Base-by-base conservation (phyloP, 768 basidiomycete genomes). In the Amanita pseudoporphyria region DNA sequence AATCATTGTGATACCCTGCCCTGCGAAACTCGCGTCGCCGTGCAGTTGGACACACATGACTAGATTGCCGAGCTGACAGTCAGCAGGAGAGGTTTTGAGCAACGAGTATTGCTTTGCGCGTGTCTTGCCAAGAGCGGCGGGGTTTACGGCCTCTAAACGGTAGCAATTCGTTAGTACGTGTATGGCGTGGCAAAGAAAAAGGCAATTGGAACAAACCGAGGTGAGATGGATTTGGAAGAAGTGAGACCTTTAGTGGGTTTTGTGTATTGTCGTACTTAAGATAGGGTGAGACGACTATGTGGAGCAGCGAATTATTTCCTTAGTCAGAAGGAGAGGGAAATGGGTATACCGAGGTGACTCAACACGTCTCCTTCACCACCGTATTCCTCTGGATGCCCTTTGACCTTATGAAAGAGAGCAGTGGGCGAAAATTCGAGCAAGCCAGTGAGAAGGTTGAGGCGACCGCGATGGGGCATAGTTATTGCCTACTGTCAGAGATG, bases 41-140 rank as follows among this genome's bases (percentile, higher is more conserved):
- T 95, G 93, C 41, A 96, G 64, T 58, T 93, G 89, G 0, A 95
- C 83, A 54, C 85, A 91, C 79, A 95, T 83, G 2, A 84, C 93
- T 57, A 73, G 77, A 61, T 83, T 81, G 1, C 87, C 77, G 2
- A 79, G 62, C 49, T 71, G 64, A 54, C 77, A 79, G 44, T 76
- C 71, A 2, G 65, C 66, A 4, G 77, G 74, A 14, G 73, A 83
- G 6, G 70, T 76, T 64, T 79, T 86, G 38, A 94, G 70, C 1
- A 95, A 71, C 0, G 86, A 74, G 56, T 83, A 90, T 60, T 96
- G 92, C 60, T 95, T 92, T 1, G 89, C 90, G 13, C 93, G 84
- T 3, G 89, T 87, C 61, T 93, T 90, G 3, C 93, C 93, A 1
- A 93, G 65, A 0, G 87, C 92, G 21, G 95, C 81, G 0, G 92